Evolutionary conservation across 2,329 filamentous ascomycete species (phyloP).

Genomic region (Colletotrichum zoysiae): DNA sequence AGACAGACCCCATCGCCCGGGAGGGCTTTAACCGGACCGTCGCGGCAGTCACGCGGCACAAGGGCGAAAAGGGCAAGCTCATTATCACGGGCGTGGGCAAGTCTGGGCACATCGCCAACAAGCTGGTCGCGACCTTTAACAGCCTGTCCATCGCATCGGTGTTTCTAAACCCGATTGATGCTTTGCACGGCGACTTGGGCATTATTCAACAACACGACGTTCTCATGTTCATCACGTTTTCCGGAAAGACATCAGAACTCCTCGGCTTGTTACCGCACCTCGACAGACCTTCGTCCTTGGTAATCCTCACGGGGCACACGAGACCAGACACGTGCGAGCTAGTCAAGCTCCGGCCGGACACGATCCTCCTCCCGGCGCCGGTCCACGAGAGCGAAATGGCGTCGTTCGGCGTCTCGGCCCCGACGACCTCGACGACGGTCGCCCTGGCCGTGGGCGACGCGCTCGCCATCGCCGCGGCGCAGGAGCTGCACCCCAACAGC

Average conservation of each 20-base stretch:
- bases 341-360: slow-evolving; percentile 68
- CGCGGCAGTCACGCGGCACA: slow-evolving; percentile 73
- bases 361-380: slow-evolving; percentile 85
- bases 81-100: slow-evolving; percentile 92
- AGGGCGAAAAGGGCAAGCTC: slow-evolving; percentile 77
- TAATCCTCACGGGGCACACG: slow-evolving; percentile 83
- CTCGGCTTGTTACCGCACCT: slow-evolving; percentile 83
- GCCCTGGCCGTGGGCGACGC: slow-evolving; percentile 91
- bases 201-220: slow-evolving; percentile 81
- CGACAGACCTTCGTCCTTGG: slow-evolving; percentile 73
- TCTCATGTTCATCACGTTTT: slow-evolving; percentile 90
- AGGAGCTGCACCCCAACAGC: slow-evolving; percentile 73
- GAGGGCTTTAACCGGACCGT: slow-evolving; percentile 80
- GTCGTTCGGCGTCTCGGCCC: slow-evolving; percentile 88
- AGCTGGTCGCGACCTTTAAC: slow-evolving; percentile 93
- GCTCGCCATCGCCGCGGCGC: slow-evolving; percentile 81
- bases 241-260: slow-evolving; percentile 88
- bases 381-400: slow-evolving; percentile 84
- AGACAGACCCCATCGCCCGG: slow-evolving; percentile 74
- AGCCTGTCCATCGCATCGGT: slow-evolving; percentile 83
- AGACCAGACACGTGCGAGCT: slow-evolving; percentile 77
- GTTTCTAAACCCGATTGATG: slow-evolving; percentile 92
- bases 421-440: slow-evolving; percentile 91
- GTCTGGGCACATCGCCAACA: slow-evolving; percentile 89
- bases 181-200: slow-evolving; percentile 91